A percentile compares a stretch with the other conserved stretches of the same genome.
Evolutionary conservation across 2,329 filamentous ascomycete genomes (phyloP).

Genomic region (Thelonectria rubi): DNA sequence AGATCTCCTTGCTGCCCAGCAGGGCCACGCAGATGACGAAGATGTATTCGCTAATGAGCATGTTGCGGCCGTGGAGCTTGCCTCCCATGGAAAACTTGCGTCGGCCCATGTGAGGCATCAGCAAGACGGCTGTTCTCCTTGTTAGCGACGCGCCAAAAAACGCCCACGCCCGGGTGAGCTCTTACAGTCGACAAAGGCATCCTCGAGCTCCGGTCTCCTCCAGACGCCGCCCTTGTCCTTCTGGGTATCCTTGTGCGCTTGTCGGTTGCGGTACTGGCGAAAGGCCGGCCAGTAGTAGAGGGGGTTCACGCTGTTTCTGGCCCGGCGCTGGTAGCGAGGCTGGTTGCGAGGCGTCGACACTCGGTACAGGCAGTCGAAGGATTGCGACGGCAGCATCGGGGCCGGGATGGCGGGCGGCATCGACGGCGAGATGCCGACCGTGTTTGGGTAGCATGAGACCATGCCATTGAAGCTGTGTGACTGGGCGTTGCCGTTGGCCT

Average conservation of each 20-base stretch:
- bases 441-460: slow-evolving; percentile 56
- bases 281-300: slow-evolving; percentile 71
- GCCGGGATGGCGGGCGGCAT: slow-evolving; percentile 59
- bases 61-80: slow-evolving; percentile 73
- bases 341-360: slow-evolving; percentile 50
- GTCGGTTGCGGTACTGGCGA: slow-evolving; percentile 71
- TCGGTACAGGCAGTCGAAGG: slow-evolving; percentile 53
- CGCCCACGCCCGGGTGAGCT: background rate
- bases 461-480: slow-evolving; percentile 52
- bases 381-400: slow-evolving; percentile 61
- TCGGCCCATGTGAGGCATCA: slow-evolving; percentile 72
- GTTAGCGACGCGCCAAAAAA: slow-evolving; percentile 31
- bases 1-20: slow-evolving; percentile 54
- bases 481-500: slow-evolving; percentile 63
- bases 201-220: slow-evolving; percentile 64
- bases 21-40: slow-evolving; percentile 54
- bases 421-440: slow-evolving; percentile 54
- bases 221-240: slow-evolving; percentile 68
- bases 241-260: slow-evolving; percentile 68
- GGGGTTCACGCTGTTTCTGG: slow-evolving; percentile 60
- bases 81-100: slow-evolving; percentile 72
- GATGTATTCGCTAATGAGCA: slow-evolving; percentile 75
- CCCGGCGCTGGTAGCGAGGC: slow-evolving; percentile 47
- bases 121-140: slow-evolving; percentile 62
- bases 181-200: slow-evolving; percentile 74